Conservation (phyloP, 176 grass and related monocot species). For the Tuctoria greenei region DNA sequence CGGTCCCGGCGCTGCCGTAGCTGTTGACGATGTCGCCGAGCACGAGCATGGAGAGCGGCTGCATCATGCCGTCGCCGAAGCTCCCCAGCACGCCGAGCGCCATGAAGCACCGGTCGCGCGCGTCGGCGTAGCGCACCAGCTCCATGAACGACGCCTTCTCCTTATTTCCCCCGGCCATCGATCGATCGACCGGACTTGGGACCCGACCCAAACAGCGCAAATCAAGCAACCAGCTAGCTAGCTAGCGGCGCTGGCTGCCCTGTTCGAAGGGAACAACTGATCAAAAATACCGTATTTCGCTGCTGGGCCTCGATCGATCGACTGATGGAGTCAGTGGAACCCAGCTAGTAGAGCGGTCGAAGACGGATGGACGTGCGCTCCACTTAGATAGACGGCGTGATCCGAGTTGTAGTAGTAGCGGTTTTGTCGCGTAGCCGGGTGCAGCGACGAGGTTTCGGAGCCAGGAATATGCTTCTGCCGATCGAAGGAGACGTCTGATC, state of each 20-base stretch:
- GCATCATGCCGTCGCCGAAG: conserved; percentile 62
- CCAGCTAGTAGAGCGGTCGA: not conserved
- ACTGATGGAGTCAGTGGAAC: not conserved
- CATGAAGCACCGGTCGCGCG: conserved; percentile 39
- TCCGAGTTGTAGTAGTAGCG: not conserved
- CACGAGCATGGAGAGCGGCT: conserved; percentile 52
- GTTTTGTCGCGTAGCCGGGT: conserved; percentile 33
- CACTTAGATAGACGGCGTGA: not conserved
- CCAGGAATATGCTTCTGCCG: conserved; percentile 19
- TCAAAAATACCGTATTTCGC: not conserved
- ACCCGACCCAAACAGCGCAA: not conserved
- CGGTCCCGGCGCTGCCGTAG: conserved; percentile 31
- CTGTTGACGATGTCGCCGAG: conserved; percentile 53
- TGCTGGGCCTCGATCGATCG: too few species aligned
- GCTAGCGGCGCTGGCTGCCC: not conserved
- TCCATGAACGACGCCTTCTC: conserved; percentile 27
- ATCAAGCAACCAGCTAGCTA: too few species aligned
- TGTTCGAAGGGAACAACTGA: not conserved
- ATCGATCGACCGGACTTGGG: not conserved
- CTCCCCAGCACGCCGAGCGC: conserved; percentile 42
- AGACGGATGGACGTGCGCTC: not conserved
- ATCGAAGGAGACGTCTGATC: too few species aligned
- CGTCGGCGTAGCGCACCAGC: conserved; percentile 47
- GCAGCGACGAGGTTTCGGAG: not conserved
- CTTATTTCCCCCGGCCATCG: not conserved